Percentiles rank a stretch among this genome's conserved stretches.
Conservation (phyloP, 139 green algal genomes). For the Protoeuglena noctilucae region DNA sequence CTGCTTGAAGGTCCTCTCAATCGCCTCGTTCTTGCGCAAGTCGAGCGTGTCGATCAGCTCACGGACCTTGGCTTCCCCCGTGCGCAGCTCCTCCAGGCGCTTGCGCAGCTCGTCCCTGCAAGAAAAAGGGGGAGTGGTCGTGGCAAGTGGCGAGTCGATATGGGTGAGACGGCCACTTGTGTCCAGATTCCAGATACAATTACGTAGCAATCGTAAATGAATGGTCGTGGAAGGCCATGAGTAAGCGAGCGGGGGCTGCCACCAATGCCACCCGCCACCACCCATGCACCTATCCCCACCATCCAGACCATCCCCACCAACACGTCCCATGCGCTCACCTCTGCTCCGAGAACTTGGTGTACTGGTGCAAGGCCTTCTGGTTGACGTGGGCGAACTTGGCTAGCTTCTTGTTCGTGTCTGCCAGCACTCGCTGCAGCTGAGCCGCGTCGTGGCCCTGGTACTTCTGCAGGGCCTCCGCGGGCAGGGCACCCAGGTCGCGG, state of each 20-base stretch:
- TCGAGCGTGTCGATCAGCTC: slow-evolving; percentile 78
- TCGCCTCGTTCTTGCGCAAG: slow-evolving; percentile 87
- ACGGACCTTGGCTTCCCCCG: slow-evolving; percentile 42
- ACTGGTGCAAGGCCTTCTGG: slow-evolving; percentile 92
- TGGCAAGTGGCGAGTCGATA: background rate
- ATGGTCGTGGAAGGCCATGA: too few relatives aligned
- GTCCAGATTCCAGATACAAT: too few relatives aligned
- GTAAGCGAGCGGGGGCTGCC: too few relatives aligned
- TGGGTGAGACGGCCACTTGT: slow-evolving; percentile 13
- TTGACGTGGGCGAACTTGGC: slow-evolving; percentile 66
- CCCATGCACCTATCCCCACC: too few relatives aligned
- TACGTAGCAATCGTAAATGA: too few relatives aligned
- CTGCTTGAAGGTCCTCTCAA: slow-evolving; percentile 93
- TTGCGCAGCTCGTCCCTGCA: background rate
- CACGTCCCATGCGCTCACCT: too few relatives aligned
- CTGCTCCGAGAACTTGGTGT: slow-evolving; percentile 82
- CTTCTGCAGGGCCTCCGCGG: slow-evolving; percentile 64
- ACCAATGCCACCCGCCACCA: too few relatives aligned
- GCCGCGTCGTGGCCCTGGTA: slow-evolving; percentile 31
- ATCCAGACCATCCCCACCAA: too few relatives aligned
- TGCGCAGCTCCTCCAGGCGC: background rate
- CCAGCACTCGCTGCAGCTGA: too few relatives aligned
- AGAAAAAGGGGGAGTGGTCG: background rate
- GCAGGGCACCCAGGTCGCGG: slow-evolving; percentile 76
- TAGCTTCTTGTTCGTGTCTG: background rate